Evolutionary conservation across 1,284 basidiomycete genomes (phyloP).

Genomic region (Leccinum subrobustum): DNA sequence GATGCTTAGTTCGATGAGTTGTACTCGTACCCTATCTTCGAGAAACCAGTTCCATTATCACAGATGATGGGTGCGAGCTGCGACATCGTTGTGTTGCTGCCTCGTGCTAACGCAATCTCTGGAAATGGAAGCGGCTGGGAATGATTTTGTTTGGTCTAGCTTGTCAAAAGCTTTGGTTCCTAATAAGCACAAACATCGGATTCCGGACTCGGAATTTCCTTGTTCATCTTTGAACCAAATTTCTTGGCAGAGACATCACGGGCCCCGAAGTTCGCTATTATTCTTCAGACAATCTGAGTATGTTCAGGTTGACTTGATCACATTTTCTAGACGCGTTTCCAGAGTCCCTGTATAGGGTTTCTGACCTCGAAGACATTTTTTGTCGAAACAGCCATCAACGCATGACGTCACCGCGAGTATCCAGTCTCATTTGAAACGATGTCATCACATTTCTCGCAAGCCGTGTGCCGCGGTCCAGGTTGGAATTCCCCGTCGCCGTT

Average conservation of each 20-base stretch:
- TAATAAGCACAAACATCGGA: conserved; percentile 29
- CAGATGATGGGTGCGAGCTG: conserved; percentile 88
- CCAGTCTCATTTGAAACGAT: background rate
- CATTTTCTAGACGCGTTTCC: background rate
- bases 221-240: background rate
- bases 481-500: background rate
- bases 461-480: background rate
- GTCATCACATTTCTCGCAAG: background rate
- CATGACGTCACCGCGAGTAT: background rate
- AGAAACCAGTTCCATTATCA: conserved; percentile 97
- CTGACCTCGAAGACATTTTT: background rate
- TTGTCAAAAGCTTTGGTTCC: conserved; percentile 27
- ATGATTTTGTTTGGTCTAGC: conserved; percentile 25
- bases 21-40: conserved; percentile 86
- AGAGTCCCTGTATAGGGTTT: background rate
- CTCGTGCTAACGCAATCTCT: conserved; percentile 12
- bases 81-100: conserved; percentile 53
- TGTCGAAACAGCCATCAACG: background rate
- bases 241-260: background rate
- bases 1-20: background rate
- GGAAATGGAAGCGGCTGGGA: conserved; percentile 14
- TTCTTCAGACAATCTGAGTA: background rate
- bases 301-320: background rate
- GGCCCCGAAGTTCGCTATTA: background rate
- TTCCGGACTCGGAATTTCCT: background rate